phyloP scores from a whole-genome alignment of 345 rosid species.

The Dimocarpus longan region DNA sequence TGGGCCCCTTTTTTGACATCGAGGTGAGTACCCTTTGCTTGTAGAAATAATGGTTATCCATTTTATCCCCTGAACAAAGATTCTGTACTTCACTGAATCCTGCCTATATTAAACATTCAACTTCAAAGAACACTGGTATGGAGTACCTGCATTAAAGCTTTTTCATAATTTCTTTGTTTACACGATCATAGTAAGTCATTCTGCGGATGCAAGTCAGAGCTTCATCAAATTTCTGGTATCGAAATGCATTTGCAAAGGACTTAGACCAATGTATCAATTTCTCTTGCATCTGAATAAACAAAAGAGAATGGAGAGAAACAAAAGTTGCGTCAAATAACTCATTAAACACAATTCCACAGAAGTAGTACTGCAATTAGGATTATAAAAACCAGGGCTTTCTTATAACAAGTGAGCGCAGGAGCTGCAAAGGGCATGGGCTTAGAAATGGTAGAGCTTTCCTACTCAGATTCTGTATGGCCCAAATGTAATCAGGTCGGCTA shows the following conservation, averaged over 20 bases:
- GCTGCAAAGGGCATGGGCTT: not conserved
- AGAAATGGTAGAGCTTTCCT: not conserved
- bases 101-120: not conserved
- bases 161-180: constrained; percentile 75
- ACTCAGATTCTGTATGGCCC: not conserved
- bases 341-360: not conserved
- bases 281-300: constrained; percentile 57
- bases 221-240: constrained; percentile 58
- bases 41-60: too few species aligned
- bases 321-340: not conserved
- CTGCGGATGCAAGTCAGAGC: constrained; percentile 68
- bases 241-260: constrained; percentile 60
- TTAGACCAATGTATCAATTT: constrained; percentile 64
- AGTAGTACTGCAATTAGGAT: constrained; percentile 4
- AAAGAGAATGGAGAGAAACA: constrained; percentile 8
- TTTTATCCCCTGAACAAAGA: not conserved
- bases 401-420: not conserved
- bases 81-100: not conserved
- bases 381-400: not conserved
- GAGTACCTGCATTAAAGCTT: constrained; percentile 56
- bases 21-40: not conserved
- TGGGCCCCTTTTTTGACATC: not conserved
- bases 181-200: constrained; percentile 86
- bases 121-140: not conserved
- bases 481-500: not conserved